phyloP scores from a whole-genome alignment of 306 rosid species.

The Spatholobus suberectus region DNA sequence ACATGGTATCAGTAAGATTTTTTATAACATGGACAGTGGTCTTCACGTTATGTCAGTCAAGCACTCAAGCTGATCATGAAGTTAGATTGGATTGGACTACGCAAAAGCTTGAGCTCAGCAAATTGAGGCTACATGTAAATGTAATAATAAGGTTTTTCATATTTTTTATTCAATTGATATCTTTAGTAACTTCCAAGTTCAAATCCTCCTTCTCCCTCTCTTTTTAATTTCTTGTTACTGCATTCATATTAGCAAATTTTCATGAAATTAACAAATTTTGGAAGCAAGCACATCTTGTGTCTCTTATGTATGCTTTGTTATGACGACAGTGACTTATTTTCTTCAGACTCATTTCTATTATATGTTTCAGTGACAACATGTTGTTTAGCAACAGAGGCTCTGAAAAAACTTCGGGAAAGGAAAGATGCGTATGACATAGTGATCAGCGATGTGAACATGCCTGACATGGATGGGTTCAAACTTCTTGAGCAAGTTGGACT shows the following conservation, averaged over 20 bases:
- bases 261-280: not conserved
- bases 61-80: not conserved
- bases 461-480: constrained; percentile 95
- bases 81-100: not conserved
- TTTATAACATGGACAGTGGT: not conserved
- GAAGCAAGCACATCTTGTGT: not conserved
- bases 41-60: not conserved
- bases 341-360: constrained; percentile 8
- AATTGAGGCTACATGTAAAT: not conserved
- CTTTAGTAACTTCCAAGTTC: not conserved
- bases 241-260: not conserved
- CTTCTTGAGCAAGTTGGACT: constrained; percentile 97
- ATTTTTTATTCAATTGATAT: not conserved
- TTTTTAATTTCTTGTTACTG: not conserved
- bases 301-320: constrained; percentile 21
- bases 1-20: not conserved
- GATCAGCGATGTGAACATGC: constrained; percentile 97
- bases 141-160: not conserved
- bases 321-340: not conserved
- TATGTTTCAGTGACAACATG: constrained; percentile 81
- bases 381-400: constrained; percentile 74
- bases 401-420: constrained; percentile 75
- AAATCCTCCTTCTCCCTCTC: not conserved
- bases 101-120: not conserved
- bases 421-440: constrained; percentile 90